These are phyloP conservation scores for Tausonia pullulans DNA, from an alignment of 1,284 basidiomycete genomes.

Conservation along the genomic window DNA sequence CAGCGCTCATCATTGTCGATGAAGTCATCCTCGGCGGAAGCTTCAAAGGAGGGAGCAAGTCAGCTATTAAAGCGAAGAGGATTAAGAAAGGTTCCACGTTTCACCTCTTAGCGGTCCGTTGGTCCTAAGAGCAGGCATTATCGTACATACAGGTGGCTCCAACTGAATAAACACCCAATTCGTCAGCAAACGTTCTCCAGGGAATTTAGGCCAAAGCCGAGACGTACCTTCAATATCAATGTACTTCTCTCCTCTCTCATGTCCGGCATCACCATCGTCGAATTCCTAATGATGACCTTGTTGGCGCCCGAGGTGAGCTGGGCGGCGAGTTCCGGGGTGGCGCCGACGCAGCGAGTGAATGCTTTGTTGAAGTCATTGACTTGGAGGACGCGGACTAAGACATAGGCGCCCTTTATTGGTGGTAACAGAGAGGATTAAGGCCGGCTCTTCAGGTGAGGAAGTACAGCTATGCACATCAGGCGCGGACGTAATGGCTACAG, in stretches of 20 bases:
- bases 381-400: slow-evolving; percentile 80
- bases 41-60: neutral
- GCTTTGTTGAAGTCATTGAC: slow-evolving; percentile 70
- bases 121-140: slow-evolving; percentile 60
- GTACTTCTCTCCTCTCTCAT: too few relatives aligned
- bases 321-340: slow-evolving; percentile 54
- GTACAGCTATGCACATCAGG: slow-evolving; percentile 44
- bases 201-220: too few relatives aligned
- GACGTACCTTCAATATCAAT: too few relatives aligned
- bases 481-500: slow-evolving; percentile 59
- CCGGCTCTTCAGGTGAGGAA: neutral
- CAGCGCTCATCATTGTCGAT: slow-evolving; percentile 24
- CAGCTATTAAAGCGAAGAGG: too few relatives aligned
- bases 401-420: slow-evolving; percentile 51
- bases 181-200: too few relatives aligned
- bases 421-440: neutral
- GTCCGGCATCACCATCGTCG: too few relatives aligned
- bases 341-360: slow-evolving; percentile 70
- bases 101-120: slow-evolving; percentile 40
- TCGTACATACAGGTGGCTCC: neutral
- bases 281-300: slow-evolving; percentile 30
- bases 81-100: too few relatives aligned
- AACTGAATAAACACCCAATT: too few relatives aligned
- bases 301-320: slow-evolving; percentile 57
- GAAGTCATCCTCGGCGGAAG: slow-evolving; percentile 82